Base-by-base conservation (phyloP, 2,329 filamentous ascomycete species). In the Penicillium brasilianum region DNA sequence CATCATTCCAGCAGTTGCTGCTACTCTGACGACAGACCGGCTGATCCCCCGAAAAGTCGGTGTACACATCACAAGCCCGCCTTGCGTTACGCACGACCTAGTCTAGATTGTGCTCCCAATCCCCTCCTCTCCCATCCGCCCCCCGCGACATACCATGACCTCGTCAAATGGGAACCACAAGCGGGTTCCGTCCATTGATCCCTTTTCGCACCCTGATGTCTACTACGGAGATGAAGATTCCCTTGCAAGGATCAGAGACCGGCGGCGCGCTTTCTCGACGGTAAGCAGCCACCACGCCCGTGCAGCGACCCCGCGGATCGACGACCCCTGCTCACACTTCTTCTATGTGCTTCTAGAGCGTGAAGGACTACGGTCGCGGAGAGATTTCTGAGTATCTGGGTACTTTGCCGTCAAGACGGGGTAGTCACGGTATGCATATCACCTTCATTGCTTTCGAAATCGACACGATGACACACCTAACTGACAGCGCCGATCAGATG, bases 221-320 rank as follows among this genome's bases (percentile, higher is more conserved):
- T 88, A 88, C 75, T 88, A 88, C 76, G 85, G 85, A 36, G 73
- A 78, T 66, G 78, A 83, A 55, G 80, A 80, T 60, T 78, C 82
- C 64, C 73, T 76, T 63, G 78, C 79, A 69, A 76, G 72, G 41
- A 66, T 78, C 64, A 81, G 82, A 71, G 74, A 78, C 55, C 76
- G 78, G 62, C 78, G 83, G 57, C 78, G 85, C 62, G 84, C 85
- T 5, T 84, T 85, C 70, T 87, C 85, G 37, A 80, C 83, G 61
- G 85, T 87, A 77, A 74, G 83, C 74, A 48, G 53, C 60, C 59
- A 63, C 54, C 28, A 32, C 51, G 52, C 51, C 20, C 60, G 48
- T 55, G 30, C 51, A 55, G 61, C 53, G 64, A 62, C 61, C 63
- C 61, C 58, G 61, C 55, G 50, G 50, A 62, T 46, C 34, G 55